Evolutionary conservation across 2,329 filamentous ascomycete genomes (phyloP).

Genomic region (Talaromyces piceae): DNA sequence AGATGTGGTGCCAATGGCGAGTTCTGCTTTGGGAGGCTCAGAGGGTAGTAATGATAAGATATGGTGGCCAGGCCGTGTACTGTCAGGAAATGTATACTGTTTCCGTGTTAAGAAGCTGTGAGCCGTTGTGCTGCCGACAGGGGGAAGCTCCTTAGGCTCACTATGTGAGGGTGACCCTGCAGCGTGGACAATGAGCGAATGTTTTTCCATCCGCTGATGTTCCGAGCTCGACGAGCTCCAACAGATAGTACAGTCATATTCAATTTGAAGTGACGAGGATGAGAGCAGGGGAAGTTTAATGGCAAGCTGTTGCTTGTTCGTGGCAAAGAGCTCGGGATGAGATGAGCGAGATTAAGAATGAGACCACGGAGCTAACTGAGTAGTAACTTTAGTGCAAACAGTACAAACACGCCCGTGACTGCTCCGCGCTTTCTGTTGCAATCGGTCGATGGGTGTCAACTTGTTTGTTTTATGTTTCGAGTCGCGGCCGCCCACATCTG

Average conservation of each 20-base stretch:
- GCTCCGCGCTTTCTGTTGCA: background rate
- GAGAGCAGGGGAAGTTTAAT: background rate
- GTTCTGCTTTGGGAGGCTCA: constrained; percentile 44
- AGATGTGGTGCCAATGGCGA: constrained; percentile 50
- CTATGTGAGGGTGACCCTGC: constrained; percentile 33
- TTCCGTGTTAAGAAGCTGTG: constrained; percentile 11
- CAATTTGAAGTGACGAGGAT: background rate
- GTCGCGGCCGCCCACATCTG: background rate
- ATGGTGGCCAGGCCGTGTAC: constrained; percentile 29
- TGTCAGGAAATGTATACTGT: constrained; percentile 46
- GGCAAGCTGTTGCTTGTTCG: background rate
- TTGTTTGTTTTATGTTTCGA: background rate
- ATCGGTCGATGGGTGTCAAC: background rate
- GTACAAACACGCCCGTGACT: constrained; percentile 4
- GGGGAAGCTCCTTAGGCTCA: constrained; percentile 19
- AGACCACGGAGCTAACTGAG: background rate
- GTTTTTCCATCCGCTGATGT: constrained; percentile 17
- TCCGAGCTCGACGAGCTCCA: constrained; percentile 15
- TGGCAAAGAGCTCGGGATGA: background rate
- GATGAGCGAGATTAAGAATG: background rate
- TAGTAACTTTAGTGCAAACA: constrained; percentile 8
- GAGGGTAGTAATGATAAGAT: constrained; percentile 52
- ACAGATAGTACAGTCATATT: constrained; percentile 19
- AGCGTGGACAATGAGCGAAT: constrained; percentile 30
- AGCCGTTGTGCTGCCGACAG: background rate